Evolutionary conservation across 805 yeast species (phyloP), one percentile per base, ranked within the genome.

Genomic region (Sungouiozyma intestinalis): DNA sequence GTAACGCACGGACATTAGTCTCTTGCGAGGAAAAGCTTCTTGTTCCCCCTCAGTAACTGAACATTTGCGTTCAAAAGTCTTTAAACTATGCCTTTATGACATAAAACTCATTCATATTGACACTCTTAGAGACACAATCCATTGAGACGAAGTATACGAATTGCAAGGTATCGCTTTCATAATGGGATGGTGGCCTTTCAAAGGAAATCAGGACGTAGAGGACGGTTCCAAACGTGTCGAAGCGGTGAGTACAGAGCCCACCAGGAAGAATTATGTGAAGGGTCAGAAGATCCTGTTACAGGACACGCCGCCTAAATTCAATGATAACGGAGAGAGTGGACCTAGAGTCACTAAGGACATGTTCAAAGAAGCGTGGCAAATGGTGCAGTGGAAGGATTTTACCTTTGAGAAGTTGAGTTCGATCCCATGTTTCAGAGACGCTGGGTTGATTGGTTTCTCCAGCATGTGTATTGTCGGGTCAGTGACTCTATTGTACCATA

Each of bases 361-460:
- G 60, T 61, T 65, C 15, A 56, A 55, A 29, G 50, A 52, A 39
- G 81, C 77, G 0, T 57, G 72, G 42, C 54, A 58, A 7, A 50
- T 69, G 3, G 58, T 82, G 11, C 59, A 67, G 17, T 37, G 63
- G 17, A 63, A 71, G 0, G 85, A 81, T 49, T 78, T 83, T 52
- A 59, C 68, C 2, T 49, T 77, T 5, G 67, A 66, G 5, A 71
- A 69, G 35, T 64, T 79, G 40, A 65, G 75, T 2, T 60, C 65
- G 38, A 81, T 82, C 53, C 92, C 94, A 2, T 84, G 94, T 54
- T 81, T 84, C 55, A 65, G 92, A 48, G 88, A 82, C 40, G 85
- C 92, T 0, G 84, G 83, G 48, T 60, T 84, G 41, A 70, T 86
- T 1, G 94, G 94, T 6, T 74, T 83, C 45, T 16, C 40, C 16